Conservation (phyloP, 2,329 filamentous ascomycete genomes). For the Helotiales sp. region DNA sequence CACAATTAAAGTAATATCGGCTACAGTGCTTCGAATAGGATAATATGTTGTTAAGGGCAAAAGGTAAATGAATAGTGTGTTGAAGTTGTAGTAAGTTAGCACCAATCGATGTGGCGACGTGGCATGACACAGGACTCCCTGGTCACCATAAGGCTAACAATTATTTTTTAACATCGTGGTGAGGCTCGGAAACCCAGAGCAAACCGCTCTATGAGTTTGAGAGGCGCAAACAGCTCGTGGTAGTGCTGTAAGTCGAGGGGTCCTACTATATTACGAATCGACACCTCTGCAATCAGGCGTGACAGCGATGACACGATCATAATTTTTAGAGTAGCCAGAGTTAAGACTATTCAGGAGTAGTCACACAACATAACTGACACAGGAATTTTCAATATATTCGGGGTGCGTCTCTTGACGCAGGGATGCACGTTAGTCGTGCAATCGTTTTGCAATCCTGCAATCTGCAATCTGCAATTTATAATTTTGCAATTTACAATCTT, state of each 20-base stretch:
- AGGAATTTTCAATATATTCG: slow-evolving; percentile 9
- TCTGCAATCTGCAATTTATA: too few relatives aligned
- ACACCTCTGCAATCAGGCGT: slow-evolving; percentile 17
- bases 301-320: slow-evolving; percentile 25
- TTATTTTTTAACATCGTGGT: slow-evolving; percentile 25
- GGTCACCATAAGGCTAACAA: slow-evolving; percentile 16
- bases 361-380: slow-evolving; percentile 28
- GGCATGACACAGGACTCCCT: slow-evolving; percentile 17
- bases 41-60: too few relatives aligned
- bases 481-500: too few relatives aligned
- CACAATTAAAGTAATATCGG: too few relatives aligned
- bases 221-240: slow-evolving; percentile 31
- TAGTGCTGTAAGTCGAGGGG: slow-evolving; percentile 27
- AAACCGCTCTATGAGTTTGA: slow-evolving; percentile 31
- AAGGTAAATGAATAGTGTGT: too few relatives aligned
- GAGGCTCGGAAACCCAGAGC: slow-evolving; percentile 30
- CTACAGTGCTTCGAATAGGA: too few relatives aligned
- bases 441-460: too few relatives aligned
- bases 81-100: too few relatives aligned
- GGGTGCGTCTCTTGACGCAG: too few relatives aligned
- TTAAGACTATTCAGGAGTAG: slow-evolving; percentile 25
- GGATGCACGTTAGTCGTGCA: too few relatives aligned
- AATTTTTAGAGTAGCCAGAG: slow-evolving; percentile 27
- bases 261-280: slow-evolving; percentile 24
- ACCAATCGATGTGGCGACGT: neutral